These are phyloP conservation scores for Daldinia caldariorum DNA, from an alignment of 495 filamentous ascomycete genomes.

Conservation along the genomic window DNA sequence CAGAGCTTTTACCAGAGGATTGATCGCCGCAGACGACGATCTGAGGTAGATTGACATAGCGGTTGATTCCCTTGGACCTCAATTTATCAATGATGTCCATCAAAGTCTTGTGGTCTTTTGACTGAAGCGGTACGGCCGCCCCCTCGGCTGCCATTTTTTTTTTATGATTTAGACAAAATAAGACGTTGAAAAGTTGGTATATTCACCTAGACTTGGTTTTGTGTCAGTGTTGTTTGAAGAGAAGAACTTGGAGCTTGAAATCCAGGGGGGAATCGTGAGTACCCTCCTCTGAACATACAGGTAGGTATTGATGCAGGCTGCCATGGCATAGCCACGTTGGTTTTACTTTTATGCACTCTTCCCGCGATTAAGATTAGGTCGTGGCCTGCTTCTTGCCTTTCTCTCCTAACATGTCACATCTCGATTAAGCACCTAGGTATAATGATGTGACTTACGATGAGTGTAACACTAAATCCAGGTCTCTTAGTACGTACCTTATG, in stretches of 20 bases:
- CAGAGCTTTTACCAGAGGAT: constrained; percentile 76
- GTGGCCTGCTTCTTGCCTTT: not conserved
- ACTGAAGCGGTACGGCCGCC: constrained; percentile 41
- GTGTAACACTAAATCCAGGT: not conserved
- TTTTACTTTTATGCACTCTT: not conserved
- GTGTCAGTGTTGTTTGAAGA: not conserved
- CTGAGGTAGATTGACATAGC: constrained; percentile 69
- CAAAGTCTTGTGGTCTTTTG: constrained; percentile 55
- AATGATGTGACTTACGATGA: not conserved
- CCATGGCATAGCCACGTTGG: not conserved
- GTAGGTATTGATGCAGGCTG: not conserved
- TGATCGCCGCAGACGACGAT: constrained; percentile 77
- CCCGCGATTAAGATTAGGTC: not conserved
- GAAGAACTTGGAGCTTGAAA: not conserved
- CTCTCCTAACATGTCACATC: not conserved
- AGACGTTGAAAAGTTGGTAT: not conserved
- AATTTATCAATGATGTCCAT: constrained; percentile 69
- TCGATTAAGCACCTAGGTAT: too few relatives aligned
- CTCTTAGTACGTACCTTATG: too few relatives aligned
- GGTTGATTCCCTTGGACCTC: constrained; percentile 63
- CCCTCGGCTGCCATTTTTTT: not conserved
- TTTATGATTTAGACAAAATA: not conserved
- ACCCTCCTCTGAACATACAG: not conserved
- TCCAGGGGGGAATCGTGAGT: not conserved
- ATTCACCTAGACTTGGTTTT: not conserved